phyloP scores from a whole-genome alignment of 805 yeast genomes.

The Candida caryicola region DNA sequence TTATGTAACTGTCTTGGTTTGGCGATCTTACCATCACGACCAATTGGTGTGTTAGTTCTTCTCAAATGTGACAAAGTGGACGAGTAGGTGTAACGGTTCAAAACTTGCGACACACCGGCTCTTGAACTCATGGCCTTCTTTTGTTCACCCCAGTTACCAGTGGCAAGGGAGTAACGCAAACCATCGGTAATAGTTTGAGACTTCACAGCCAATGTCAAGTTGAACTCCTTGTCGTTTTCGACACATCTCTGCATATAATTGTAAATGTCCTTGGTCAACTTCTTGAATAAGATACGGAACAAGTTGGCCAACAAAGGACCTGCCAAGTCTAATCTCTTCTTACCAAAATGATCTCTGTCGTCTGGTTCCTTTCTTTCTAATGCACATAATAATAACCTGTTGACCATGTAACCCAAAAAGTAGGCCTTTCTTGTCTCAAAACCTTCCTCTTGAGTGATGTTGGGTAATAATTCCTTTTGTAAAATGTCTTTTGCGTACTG shows the following conservation, averaged over 20 bases:
- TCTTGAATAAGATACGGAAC: constrained; percentile 90
- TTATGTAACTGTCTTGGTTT: constrained; percentile 98
- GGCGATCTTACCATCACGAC: constrained; percentile 98
- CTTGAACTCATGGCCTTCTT: constrained; percentile 98
- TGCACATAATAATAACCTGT: constrained; percentile 90
- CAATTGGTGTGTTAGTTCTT: constrained; percentile 98
- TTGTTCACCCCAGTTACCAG: constrained; percentile 99
- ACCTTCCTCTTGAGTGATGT: constrained; percentile 96
- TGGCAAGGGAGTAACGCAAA: constrained; percentile 93
- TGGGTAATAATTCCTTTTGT: constrained; percentile 94
- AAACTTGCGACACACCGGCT: constrained; percentile 99
- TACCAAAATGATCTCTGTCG: constrained; percentile 99
- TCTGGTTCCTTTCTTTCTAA: constrained; percentile 96
- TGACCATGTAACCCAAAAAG: constrained; percentile 96
- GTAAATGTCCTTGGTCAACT: constrained; percentile 93
- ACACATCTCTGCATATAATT: constrained; percentile 99
- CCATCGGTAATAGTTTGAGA: constrained; percentile 97
- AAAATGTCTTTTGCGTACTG: constrained; percentile 96
- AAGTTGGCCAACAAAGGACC: constrained; percentile 96
- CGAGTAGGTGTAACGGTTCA: constrained; percentile 95
- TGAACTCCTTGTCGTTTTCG: constrained; percentile 95
- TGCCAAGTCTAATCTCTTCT: constrained; percentile 95
- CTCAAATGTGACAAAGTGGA: constrained; percentile 98
- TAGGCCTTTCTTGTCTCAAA: constrained; percentile 95
- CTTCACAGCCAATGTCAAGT: constrained; percentile 93